Base-by-base conservation (phyloP, 257 asterid species). In the Asclepias syriaca region DNA sequence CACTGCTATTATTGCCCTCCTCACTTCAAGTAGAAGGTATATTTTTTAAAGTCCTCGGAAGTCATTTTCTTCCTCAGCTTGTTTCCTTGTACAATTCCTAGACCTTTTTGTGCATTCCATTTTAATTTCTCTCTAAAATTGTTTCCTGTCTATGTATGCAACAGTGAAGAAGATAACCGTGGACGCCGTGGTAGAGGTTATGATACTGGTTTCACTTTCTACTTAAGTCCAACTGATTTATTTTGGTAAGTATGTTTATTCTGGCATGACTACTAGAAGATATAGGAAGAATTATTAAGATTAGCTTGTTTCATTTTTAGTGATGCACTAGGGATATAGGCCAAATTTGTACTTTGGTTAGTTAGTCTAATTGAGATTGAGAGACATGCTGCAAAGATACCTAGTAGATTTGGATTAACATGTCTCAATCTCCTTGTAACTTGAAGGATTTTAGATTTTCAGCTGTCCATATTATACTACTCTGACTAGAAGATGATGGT, bases 11-110 rank as follows among this genome's bases (percentile, higher is more conserved):
- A 88, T 94, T 66, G 96, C 96, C 39, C 79, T 91, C 39, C 79
- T 91, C 78, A 78, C 79, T 68, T 85, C 97, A 1, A 89, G 97
- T 79, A 89, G 89, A 72, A 90, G 99, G 99, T 94, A 86, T 61
- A 18, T 10, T 37, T 53, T 50, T 48, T 65, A 2, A 56, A 43
- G 0, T 63, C 29, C 46, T 55, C 51, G 60, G 59, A 72, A 59
- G 45, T 75, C 19, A 64, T 65, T 21, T 13, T 34, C 37, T 66
- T 69, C 61, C 72, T 71, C 75, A 57, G 40, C 76, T 45, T 79
- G 69, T 54, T 63, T 57, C 63, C 37, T 48, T n/a, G 66, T 39
- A 27, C 19, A 58, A 32, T 19, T 46, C 34, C 37, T 55, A 74
- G 18, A 32, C 19, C 34, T 45, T 37, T 49, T 34, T 34, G 39